These are phyloP conservation scores for Rhizophagus sp. DNA, from an alignment of 192 early-diverging fungal species.

Conservation along the genomic window DNA sequence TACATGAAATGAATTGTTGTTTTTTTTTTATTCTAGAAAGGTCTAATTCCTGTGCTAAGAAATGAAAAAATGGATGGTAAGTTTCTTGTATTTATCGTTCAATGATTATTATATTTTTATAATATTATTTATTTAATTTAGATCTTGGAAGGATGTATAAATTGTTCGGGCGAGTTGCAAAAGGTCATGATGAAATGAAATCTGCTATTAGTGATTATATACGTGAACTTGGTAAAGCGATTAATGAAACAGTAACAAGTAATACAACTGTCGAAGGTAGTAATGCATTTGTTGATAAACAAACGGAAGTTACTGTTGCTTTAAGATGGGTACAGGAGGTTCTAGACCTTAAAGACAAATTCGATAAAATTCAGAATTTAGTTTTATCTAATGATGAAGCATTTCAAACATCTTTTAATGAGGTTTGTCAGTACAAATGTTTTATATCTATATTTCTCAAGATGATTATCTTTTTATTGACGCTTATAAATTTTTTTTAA, in stretches of 20 bases:
- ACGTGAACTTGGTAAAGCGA: constrained; percentile 55
- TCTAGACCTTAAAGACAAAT: constrained; percentile 74
- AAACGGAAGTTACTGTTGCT: constrained; percentile 45
- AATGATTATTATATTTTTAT: background rate
- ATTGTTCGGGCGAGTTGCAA: constrained; percentile 70
- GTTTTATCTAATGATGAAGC: constrained; percentile 68
- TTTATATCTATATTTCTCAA: background rate
- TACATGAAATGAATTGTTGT: background rate
- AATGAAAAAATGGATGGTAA: constrained; percentile 62
- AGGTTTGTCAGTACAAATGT: constrained; percentile 28
- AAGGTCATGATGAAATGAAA: constrained; percentile 66
- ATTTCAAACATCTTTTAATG: constrained; percentile 81
- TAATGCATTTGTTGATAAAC: background rate
- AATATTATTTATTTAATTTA: constrained; percentile 16
- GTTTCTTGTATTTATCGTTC: background rate
- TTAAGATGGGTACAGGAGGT: constrained; percentile 87
- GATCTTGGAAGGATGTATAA: constrained; percentile 80
- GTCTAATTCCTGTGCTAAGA: constrained; percentile 66
- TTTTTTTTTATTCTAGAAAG: constrained; percentile 48
- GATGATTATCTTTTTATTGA: background rate
- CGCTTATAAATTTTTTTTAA: background rate
- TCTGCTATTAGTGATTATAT: constrained; percentile 60
- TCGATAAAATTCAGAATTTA: constrained; percentile 66
- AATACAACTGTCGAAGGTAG: constrained; percentile 24
- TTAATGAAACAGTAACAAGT: constrained; percentile 56